Evolutionary conservation across 2,329 filamentous ascomycete species (phyloP).

Genomic region (Xylaria hypoxylon): DNA sequence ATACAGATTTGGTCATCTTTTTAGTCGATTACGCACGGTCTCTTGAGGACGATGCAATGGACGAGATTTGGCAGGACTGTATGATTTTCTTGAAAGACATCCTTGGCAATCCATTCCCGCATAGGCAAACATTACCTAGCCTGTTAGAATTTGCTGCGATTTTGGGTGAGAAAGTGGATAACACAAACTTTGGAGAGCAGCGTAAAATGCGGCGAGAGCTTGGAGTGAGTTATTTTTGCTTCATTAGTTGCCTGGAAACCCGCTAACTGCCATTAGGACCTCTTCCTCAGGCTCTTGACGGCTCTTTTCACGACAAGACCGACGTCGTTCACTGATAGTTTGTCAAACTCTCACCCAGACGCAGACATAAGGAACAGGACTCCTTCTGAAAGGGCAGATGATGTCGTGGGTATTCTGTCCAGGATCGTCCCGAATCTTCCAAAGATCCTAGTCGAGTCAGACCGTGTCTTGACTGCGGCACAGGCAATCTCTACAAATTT

Average conservation of each 20-base stretch:
- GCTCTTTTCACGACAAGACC: constrained; percentile 95
- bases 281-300: constrained; percentile 87
- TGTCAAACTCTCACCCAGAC: constrained; percentile 54
- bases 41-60: constrained; percentile 95
- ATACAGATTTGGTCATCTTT: constrained; percentile 87
- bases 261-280: constrained; percentile 70
- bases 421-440: constrained; percentile 82
- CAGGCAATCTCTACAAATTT: constrained; percentile 85
- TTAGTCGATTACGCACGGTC: constrained; percentile 90
- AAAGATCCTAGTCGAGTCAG: constrained; percentile 85
- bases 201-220: constrained; percentile 90
- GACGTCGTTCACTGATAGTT: constrained; percentile 73
- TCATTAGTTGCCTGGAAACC: neutral
- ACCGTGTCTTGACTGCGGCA: constrained; percentile 82
- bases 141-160: constrained; percentile 90
- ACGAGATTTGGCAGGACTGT: constrained; percentile 97
- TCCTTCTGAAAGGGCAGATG: constrained; percentile 69
- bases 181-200: constrained; percentile 97
- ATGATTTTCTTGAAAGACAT: constrained; percentile 91
- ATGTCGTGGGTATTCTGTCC: constrained; percentile 83
- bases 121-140: constrained; percentile 87
- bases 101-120: constrained; percentile 91
- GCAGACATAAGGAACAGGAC: constrained; percentile 52
- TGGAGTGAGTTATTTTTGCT: constrained; percentile 71
- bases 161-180: constrained; percentile 94